A percentile compares a stretch with the other conserved stretches of the same genome.
Conservation (phyloP, 768 basidiomycete species). For the Suillus subluteus region DNA sequence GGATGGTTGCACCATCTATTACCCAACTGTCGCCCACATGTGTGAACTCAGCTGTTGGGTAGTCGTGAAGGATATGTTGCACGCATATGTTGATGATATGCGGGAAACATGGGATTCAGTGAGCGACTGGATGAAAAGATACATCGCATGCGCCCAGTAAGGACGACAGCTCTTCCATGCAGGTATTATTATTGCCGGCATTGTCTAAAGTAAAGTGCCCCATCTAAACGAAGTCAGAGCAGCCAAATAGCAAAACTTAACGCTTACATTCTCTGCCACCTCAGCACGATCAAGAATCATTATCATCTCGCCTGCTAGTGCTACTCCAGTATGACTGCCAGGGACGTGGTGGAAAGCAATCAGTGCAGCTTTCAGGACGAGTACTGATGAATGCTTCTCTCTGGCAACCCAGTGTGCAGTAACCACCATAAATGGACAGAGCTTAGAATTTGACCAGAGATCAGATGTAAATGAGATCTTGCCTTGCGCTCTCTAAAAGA, state of each 20-base stretch:
- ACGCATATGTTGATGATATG: conserved; percentile 23
- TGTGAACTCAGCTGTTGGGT: background rate
- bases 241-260: conserved; percentile 5
- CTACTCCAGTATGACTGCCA: conserved; percentile 15
- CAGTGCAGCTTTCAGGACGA: conserved; percentile 10
- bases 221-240: conserved; percentile 18
- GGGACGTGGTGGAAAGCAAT: conserved; percentile 21
- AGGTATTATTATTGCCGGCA: conserved; percentile 21
- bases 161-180: conserved; percentile 12
- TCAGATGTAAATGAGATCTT: conserved; percentile 35
- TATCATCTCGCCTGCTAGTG: background rate
- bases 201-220: conserved; percentile 17
- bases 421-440: conserved; percentile 34
- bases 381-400: background rate
- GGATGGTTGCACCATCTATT: too few species aligned
- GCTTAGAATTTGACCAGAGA: conserved; percentile 36
- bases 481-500: conserved; percentile 6
- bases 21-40: too few species aligned
- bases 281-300: conserved; percentile 7
- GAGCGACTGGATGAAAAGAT: conserved; percentile 13
- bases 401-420: conserved; percentile 34
- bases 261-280: conserved; percentile 4
- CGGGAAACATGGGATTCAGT: conserved; percentile 22
- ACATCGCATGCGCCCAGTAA: conserved; percentile 9
- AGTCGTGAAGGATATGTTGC: conserved; percentile 12